These are phyloP conservation scores for Brettanomyces bruxellensis DNA, from an alignment of 805 yeast genomes.

Conservation along the genomic window DNA sequence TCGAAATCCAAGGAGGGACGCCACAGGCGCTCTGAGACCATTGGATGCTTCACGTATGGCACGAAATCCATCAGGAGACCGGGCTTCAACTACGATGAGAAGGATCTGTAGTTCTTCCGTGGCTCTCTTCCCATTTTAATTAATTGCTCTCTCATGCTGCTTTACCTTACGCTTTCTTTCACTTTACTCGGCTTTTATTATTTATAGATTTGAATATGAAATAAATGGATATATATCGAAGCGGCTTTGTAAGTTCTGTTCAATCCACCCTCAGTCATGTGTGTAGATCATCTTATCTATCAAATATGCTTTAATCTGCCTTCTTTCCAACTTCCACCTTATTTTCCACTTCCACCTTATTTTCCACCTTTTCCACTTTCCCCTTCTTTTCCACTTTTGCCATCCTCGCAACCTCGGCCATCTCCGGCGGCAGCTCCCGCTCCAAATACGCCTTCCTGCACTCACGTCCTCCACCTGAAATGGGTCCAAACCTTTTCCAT, in stretches of 20 bases:
- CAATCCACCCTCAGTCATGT: not conserved
- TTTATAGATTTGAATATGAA: not conserved
- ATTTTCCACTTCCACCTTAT: not conserved
- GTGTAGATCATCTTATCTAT: not conserved
- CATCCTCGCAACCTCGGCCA: not conserved
- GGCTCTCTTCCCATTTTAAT: too few relatives aligned
- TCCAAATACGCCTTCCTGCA: constrained; percentile 26
- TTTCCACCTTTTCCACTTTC: too few relatives aligned
- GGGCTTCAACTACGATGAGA: too few relatives aligned
- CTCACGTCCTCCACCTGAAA: constrained; percentile 47
- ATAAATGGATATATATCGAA: not conserved
- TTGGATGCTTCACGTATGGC: constrained; percentile 12
- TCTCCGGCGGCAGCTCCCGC: not conserved
- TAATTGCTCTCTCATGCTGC: too few relatives aligned
- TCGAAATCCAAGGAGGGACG: constrained; percentile 3
- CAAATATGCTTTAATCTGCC: too few relatives aligned
- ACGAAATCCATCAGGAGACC: not conserved
- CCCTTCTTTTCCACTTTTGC: not conserved
- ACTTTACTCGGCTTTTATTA: not conserved
- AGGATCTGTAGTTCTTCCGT: too few relatives aligned
- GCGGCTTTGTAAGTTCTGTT: not conserved
- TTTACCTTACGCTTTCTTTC: too few relatives aligned
- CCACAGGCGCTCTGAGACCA: constrained; percentile 20
- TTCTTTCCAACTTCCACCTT: too few relatives aligned
- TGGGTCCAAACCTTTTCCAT: constrained; percentile 38